phyloP scores from a whole-genome alignment of 192 early-diverging fungal genomes.

The Podila horticola region DNA sequence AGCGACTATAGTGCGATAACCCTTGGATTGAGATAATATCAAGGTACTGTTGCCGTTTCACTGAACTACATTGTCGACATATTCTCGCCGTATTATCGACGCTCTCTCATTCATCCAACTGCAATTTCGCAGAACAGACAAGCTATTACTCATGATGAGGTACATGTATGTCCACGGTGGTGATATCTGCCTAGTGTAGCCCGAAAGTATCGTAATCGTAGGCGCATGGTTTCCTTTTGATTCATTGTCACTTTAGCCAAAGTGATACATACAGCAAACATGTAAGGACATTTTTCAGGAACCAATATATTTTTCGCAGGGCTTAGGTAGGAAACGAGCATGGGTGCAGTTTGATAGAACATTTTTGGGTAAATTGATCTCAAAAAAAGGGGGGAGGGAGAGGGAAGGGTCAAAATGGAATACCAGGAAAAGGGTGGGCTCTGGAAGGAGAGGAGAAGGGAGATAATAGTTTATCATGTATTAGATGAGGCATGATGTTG shows the following conservation, averaged over 20 bases:
- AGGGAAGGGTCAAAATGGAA: constrained; percentile 1
- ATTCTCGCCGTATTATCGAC: constrained; percentile 10
- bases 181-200: constrained; percentile 6
- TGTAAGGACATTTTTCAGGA: constrained; percentile 5
- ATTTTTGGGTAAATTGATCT: neutral
- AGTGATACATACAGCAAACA: constrained; percentile 12
- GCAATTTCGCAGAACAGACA: constrained; percentile 10
- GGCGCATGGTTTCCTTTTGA: neutral
- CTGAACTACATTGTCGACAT: constrained; percentile 8
- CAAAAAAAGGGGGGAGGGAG: neutral
- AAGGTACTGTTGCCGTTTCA: constrained; percentile 4
- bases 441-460: constrained; percentile 8
- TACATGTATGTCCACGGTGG: constrained; percentile 1
- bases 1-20: neutral
- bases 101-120: constrained; percentile 3
- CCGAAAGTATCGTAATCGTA: neutral
- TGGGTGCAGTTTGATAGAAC: neutral
- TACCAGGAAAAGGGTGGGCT: constrained; percentile 2
- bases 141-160: constrained; percentile 3
- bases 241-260: constrained; percentile 8
- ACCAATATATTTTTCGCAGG: constrained; percentile 2
- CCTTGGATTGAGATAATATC: constrained; percentile 7
- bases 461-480: constrained; percentile 7
- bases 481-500: constrained; percentile 8
- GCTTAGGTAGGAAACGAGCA: constrained; percentile 4